Percentiles rank a stretch among this genome's conserved stretches.
Evolutionary conservation across 257 asterid species (phyloP).

Genomic region (Lantana camara): DNA sequence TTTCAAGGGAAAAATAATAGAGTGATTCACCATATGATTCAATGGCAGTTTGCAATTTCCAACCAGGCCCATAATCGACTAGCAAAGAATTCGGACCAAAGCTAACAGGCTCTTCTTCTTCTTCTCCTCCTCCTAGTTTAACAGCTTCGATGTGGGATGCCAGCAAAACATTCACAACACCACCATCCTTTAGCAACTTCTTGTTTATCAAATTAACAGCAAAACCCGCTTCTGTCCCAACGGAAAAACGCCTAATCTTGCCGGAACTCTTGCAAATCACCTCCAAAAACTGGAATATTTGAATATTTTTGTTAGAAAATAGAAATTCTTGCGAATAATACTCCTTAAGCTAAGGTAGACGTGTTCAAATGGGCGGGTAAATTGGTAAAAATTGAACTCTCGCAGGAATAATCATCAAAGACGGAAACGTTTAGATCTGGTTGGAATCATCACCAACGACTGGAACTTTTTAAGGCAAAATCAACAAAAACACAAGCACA

Average conservation of each 20-base stretch:
- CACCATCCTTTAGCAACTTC: conserved; percentile 36
- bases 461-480: too few species aligned
- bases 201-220: conserved; percentile 70
- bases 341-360: neutral
- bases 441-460: too few species aligned
- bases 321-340: neutral
- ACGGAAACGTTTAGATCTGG: neutral
- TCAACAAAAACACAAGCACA: too few species aligned
- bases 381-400: neutral
- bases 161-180: conserved; percentile 29
- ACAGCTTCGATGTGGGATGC: conserved; percentile 79
- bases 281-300: conserved; percentile 62
- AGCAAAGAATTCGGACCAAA: conserved; percentile 80
- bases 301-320: conserved; percentile 1
- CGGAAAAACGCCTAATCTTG: conserved; percentile 76
- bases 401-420: neutral
- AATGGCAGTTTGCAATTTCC: conserved; percentile 73
- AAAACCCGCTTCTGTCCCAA: conserved; percentile 76
- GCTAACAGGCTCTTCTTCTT: conserved; percentile 66
- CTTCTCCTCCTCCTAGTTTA: conserved; percentile 76
- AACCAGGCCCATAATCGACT: conserved; percentile 65
- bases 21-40: conserved; percentile 42
- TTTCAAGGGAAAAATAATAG: neutral
- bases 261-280: conserved; percentile 75
- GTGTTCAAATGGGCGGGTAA: neutral